These are phyloP conservation scores for Noccaea bulbosa DNA, from an alignment of 345 rosid species.

Conservation along the genomic window DNA sequence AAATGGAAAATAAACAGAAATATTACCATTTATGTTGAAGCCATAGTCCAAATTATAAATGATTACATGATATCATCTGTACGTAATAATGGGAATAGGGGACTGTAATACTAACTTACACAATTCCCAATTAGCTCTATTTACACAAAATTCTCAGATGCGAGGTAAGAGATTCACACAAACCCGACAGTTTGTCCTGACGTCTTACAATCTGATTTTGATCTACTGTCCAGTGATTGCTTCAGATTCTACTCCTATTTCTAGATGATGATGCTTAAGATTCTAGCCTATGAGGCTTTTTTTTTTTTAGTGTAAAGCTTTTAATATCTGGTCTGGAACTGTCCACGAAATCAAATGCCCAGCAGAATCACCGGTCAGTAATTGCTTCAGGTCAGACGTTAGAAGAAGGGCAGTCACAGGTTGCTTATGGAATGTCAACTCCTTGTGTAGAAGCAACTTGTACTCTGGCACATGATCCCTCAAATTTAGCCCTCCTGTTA, in stretches of 20 bases:
- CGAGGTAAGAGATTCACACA: background rate
- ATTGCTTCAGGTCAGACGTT: conserved; percentile 76
- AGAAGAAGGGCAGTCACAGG: conserved; percentile 81
- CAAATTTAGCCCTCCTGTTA: conserved; percentile 53
- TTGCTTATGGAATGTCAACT: conserved; percentile 74
- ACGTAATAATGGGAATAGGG: background rate
- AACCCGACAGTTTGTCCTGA: background rate
- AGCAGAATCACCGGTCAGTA: conserved; percentile 79
- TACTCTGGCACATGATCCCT: conserved; percentile 64
- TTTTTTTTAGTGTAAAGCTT: conserved; percentile 51
- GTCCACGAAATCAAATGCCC: conserved; percentile 90
- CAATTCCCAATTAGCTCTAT: background rate
- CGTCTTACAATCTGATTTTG: conserved; percentile 5
- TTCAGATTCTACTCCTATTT: conserved; percentile 22
- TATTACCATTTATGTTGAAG: background rate
- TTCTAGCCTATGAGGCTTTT: conserved; percentile 36
- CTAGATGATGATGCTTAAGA: conserved; percentile 21
- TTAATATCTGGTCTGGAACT: conserved; percentile 65
- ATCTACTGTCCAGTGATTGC: conserved; percentile 9
- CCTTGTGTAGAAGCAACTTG: conserved; percentile 71
- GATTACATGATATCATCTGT: background rate
- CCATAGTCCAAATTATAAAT: background rate
- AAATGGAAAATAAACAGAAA: too few relatives aligned
- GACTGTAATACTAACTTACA: background rate
- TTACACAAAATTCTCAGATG: background rate